Base-by-base conservation (phyloP, 495 filamentous ascomycete species). In the Chaetomidium leptoderma region DNA sequence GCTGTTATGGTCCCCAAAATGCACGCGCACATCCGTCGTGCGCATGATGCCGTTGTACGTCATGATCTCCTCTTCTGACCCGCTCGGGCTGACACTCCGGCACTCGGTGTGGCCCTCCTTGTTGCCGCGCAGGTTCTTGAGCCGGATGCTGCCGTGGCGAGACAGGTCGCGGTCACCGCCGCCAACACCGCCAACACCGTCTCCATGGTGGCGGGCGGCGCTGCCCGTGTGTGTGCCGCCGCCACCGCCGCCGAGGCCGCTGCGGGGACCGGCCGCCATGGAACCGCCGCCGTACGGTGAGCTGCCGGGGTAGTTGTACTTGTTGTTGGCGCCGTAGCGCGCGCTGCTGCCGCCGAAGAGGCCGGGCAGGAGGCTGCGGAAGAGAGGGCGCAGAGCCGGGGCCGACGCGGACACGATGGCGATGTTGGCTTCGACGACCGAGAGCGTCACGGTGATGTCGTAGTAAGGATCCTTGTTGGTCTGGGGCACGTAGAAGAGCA, bases 351-450 rank as follows among this genome's bases (percentile, higher is more conserved):
- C 37, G 36, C 40, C 57, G 46, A 60, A 60, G 32, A 55, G 51
- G 33, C 26, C 14, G 30, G 58, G 58, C 21, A 61, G 16, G 33
- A 54, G 47, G 29, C 11, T n/a, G 44, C 62, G 63, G 45, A 72
- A 62, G 14, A 75, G 61, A 0, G 72, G 72, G 13, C 70, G 56
- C n/a, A 75, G 53, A 3, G 72, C 71, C 10, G 72, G 72, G 0
- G 62, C 66, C 11, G 64, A 81, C 17, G 76, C 77, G 2, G 77
- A 71, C 19, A 79, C 69, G 59, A 80, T 72, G 23, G 78, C 78
- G 8, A 80, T 58, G 58, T 80, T 79, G n/a, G 74, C 74, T 63
- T 80, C 78, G 29, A 81, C 67, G 48, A 72, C 77, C 0, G 74
- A 77, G 44, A 70, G 74, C 21, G 65, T 69, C 59, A 76, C 76